Percentiles rank a stretch among this genome's conserved stretches.
Conservation (phyloP, 345 rosid genomes). For the Lumnitzera littorea region DNA sequence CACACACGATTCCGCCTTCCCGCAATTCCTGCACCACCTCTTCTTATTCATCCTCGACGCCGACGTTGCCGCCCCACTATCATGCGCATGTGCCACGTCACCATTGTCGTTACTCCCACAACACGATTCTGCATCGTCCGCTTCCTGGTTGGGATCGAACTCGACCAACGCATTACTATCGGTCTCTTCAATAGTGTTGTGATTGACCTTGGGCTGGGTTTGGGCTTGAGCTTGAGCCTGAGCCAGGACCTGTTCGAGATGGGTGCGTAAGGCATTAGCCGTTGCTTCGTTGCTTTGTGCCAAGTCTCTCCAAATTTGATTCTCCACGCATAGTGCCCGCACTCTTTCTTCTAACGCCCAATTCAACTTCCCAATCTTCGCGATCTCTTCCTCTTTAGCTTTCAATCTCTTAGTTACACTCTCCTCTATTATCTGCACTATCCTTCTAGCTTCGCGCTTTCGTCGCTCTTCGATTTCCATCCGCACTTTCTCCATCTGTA, state of each 20-base stretch:
- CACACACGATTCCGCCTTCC: constrained; percentile 14
- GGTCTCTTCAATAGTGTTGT: background rate
- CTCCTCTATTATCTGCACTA: background rate
- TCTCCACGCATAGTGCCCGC: constrained; percentile 9
- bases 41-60: background rate
- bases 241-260: constrained; percentile 10
- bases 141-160: background rate
- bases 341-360: constrained; percentile 9
- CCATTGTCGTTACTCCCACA: constrained; percentile 6
- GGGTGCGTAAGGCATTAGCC: constrained; percentile 8
- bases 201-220: constrained; percentile 1
- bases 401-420: constrained; percentile 5
- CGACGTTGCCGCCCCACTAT: background rate
- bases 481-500: constrained; percentile 11
- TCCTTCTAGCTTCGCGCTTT: constrained; percentile 4
- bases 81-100: no score
- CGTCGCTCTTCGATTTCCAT: constrained; percentile 10
- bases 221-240: constrained; percentile 8
- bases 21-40: constrained; percentile 9
- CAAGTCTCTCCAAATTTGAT: constrained; percentile 13
- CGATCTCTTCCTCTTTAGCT: constrained; percentile 12
- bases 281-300: constrained; percentile 13
- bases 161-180: background rate
- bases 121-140: constrained; percentile 12
- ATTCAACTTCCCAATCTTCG: constrained; percentile 7